These are phyloP conservation scores for Stachybotrys chartarum DNA, from an alignment of 2,329 filamentous ascomycete genomes.

Conservation along the genomic window DNA sequence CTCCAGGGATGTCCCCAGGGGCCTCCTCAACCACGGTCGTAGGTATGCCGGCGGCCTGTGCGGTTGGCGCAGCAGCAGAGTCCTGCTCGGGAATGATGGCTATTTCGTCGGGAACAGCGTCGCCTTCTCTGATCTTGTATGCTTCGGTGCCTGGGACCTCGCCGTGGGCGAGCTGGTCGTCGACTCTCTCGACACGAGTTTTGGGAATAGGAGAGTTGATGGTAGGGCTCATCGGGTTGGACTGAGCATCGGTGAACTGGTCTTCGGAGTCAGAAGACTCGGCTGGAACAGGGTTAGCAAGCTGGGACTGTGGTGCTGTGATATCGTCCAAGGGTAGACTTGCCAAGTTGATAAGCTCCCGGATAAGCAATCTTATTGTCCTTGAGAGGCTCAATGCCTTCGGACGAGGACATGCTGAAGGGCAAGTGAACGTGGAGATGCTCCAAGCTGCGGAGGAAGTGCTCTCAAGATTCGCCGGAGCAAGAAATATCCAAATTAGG, in stretches of 20 bases:
- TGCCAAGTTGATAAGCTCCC: constrained; percentile 55
- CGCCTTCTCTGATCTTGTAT: constrained; percentile 46
- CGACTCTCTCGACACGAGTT: constrained; percentile 51
- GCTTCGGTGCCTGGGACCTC: constrained; percentile 56
- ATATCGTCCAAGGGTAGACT: constrained; percentile 2
- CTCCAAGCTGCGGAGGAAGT: background rate
- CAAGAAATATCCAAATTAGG: background rate
- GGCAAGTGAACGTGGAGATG: constrained; percentile 1
- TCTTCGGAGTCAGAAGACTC: constrained; percentile 60
- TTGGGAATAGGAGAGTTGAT: constrained; percentile 47
- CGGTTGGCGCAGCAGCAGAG: constrained; percentile 11
- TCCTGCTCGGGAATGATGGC: constrained; percentile 32
- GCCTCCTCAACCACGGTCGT: constrained; percentile 48
- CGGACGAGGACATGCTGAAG: constrained; percentile 18
- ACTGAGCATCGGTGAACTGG: constrained; percentile 62
- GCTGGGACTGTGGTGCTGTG: background rate
- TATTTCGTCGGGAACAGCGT: constrained; percentile 56
- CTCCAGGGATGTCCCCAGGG: constrained; percentile 31
- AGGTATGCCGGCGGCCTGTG: constrained; percentile 26
- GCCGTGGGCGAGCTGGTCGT: constrained; percentile 44
- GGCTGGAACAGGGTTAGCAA: constrained; percentile 21
- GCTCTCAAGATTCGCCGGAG: background rate
- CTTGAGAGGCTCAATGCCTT: constrained; percentile 23
- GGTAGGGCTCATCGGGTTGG: constrained; percentile 35
- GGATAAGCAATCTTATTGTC: constrained; percentile 37